Conservation (phyloP, 208 protist genomes). For the Leishmania martiniquensis region DNA sequence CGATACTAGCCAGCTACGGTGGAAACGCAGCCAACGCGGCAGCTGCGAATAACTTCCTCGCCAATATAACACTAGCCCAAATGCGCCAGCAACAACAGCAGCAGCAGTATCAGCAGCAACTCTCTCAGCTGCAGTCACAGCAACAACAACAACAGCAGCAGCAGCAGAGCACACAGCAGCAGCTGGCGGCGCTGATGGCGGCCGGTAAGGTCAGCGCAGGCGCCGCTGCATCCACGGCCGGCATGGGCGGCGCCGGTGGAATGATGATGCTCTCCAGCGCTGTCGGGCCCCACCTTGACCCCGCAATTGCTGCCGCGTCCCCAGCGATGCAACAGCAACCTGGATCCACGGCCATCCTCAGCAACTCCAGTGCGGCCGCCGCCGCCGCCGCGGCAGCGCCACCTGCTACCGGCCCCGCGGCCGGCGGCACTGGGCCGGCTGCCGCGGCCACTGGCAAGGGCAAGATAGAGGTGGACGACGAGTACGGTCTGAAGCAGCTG, state of each 20-base stretch:
- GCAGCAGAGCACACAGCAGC: constrained; percentile 13
- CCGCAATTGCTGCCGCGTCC: constrained; percentile 26
- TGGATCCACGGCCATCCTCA: constrained; percentile 1
- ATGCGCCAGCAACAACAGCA: constrained; percentile 22
- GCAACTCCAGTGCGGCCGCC: constrained; percentile 17
- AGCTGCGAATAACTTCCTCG: constrained; percentile 1
- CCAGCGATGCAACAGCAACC: constrained; percentile 15
- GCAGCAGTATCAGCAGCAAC: constrained; percentile 16
- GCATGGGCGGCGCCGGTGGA: neutral
- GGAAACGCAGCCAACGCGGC: constrained; percentile 6
- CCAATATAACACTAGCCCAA: constrained; percentile 5
- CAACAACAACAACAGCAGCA: constrained; percentile 24
- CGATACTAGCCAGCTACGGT: constrained; percentile 5
- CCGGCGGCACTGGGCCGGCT: neutral
- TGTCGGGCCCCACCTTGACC: constrained; percentile 26
- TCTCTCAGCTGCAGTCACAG: constrained; percentile 20
- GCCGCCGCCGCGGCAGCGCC: neutral
- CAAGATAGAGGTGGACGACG: constrained; percentile 65
- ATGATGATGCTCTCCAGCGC: constrained; percentile 25
- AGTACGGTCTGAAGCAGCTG: constrained; percentile 70
- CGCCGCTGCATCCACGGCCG: neutral
- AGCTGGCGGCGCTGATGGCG: constrained; percentile 17
- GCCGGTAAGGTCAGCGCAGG: constrained; percentile 8
- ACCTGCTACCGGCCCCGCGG: constrained; percentile 1
- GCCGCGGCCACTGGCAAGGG: constrained; percentile 17